Evolutionary conservation across 2,329 filamentous ascomycete genomes (phyloP), one percentile per base, ranked within the genome.

Genomic region (Orbilia quercus): DNA sequence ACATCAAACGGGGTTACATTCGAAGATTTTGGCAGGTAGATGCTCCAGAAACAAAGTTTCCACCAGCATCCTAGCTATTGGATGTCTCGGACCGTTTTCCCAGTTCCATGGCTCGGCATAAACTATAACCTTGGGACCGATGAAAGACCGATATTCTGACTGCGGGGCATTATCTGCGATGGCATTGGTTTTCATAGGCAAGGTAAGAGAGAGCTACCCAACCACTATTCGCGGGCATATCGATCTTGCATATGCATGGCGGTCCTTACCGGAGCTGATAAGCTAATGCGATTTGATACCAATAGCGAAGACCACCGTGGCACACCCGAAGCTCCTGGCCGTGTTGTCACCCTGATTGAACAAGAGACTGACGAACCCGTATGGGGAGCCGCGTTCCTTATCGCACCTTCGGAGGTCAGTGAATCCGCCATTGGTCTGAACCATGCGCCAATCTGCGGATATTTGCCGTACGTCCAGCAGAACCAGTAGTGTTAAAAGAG

Each of bases 11-110:
- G 63, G 92, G 93, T 77, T 99, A 97, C 80, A 93, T 99, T 42
- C 89, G 95, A 67, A 87, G 95, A 38, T 98, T 99, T 82, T 99
- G 95, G 95, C 95, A 99, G 88, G 94, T 96, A 85, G 45, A 53
- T 63, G 45, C 74, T 72, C 60, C 54, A 44, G 36, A 75, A 67
- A n/a, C n/a, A n/a, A 64, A 75, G 53, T 55, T 57, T 59, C 44
- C 47, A 48, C 22, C 54, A 48, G 50, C 42, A 53, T 45, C 69
- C 69, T 42, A 50, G 60, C 54, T 20, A 38, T 40, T 55, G 16
- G 23, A 59, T 73, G 69, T 73, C 54, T 73, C 69, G 60, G 60
- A 54, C 36, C 50, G 18, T 73, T 73, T 73, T 51, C 42, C 69
- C 69, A 62, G 38, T 45, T 28, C 69, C 54, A 16, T 73, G 69